A percentile compares a stretch with the other conserved stretches of the same genome.
phyloP scores from a whole-genome alignment of 2,329 filamentous ascomycete genomes.

The Anisogramma anomala region DNA sequence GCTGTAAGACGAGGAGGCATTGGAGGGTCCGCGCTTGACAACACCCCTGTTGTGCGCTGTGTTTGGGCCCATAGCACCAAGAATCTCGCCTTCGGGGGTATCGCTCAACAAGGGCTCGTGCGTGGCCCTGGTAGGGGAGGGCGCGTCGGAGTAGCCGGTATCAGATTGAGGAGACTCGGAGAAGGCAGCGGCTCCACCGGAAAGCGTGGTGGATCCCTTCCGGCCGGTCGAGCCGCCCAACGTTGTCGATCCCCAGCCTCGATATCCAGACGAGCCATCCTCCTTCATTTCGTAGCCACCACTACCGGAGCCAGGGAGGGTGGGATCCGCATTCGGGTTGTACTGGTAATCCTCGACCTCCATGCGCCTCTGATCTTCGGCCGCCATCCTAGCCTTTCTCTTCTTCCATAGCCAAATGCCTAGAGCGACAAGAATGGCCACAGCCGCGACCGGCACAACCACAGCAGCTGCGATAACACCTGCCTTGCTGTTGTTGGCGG shows the following conservation, averaged over 20 bases:
- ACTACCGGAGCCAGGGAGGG: slow-evolving; percentile 43
- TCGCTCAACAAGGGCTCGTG: not conserved
- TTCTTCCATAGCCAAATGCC: slow-evolving; percentile 80
- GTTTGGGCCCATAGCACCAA: not conserved
- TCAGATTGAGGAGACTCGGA: slow-evolving; percentile 72
- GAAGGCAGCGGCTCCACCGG: slow-evolving; percentile 57
- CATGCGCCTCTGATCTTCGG: slow-evolving; percentile 80
- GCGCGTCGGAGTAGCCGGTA: slow-evolving; percentile 26
- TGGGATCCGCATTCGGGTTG: slow-evolving; percentile 94
- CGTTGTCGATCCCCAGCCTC: slow-evolving; percentile 83
- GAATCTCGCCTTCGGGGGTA: not conserved
- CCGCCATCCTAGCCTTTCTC: slow-evolving; percentile 72
- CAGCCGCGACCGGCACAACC: slow-evolving; percentile 81
- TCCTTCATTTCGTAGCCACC: slow-evolving; percentile 66
- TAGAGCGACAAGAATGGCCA: slow-evolving; percentile 66
- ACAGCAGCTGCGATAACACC: slow-evolving; percentile 86
- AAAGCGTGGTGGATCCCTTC: slow-evolving; percentile 83
- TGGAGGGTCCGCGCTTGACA: slow-evolving; percentile 81
- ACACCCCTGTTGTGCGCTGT: slow-evolving; percentile 50
- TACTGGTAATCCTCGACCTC: slow-evolving; percentile 96
- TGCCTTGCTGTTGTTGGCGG: slow-evolving; percentile 32
- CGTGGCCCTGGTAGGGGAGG: slow-evolving; percentile 24
- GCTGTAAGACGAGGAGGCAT: slow-evolving; percentile 93
- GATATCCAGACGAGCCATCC: slow-evolving; percentile 67
- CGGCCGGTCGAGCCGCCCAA: slow-evolving; percentile 56